Evolutionary conservation across 305 asterid species (phyloP), one percentile per base, ranked within the genome.

Genomic region (Caryopteris hybrid): DNA sequence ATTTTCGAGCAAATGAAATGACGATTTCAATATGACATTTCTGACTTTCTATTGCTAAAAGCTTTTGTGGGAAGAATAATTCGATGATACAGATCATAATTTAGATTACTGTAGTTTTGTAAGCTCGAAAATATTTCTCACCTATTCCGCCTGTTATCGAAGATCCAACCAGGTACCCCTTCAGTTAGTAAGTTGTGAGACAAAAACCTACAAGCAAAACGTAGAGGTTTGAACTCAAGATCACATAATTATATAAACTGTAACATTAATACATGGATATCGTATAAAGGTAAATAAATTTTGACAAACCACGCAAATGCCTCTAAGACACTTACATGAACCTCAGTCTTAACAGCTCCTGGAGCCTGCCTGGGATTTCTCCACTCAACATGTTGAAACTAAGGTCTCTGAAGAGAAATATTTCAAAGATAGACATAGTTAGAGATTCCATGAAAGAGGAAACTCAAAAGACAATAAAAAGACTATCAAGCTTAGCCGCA

Each of bases 341-440:
- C 33, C 71, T 18, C 13, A 83, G 8, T 0, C 6, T 4, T 2
- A 0, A 4, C 68, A 79, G 39, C 6, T 27, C 31, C 64, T 71
- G 66, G 25, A 90, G 60, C 13, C 38, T 58, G 61, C 7, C 20
- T 20, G 88, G 90, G 66, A 93, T 84, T 59, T 45, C 68, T 66
- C 91, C 91, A 70, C 60, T 78, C 85, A 91, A 66, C 80, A 47
- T 73, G 78, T 93, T 93, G 85, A 81, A 87, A 77, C 95, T 91
- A 62, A 91, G 86, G 70, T 93, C 99, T 47, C 97, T 91, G 86
- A 77, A 75, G 27, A 79, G 58, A 38, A 58, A 61, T 8, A 34
- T 46, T 51, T 52, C 53, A 47, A 36, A 61, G 36, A 63, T 50
- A 59, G 45, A 67, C 36, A 8, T 54, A 48, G 45, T 31, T 11